Evolutionary conservation across 2,329 filamentous ascomycete species (phyloP).

Genomic region (Hansfordia pulvinata): DNA sequence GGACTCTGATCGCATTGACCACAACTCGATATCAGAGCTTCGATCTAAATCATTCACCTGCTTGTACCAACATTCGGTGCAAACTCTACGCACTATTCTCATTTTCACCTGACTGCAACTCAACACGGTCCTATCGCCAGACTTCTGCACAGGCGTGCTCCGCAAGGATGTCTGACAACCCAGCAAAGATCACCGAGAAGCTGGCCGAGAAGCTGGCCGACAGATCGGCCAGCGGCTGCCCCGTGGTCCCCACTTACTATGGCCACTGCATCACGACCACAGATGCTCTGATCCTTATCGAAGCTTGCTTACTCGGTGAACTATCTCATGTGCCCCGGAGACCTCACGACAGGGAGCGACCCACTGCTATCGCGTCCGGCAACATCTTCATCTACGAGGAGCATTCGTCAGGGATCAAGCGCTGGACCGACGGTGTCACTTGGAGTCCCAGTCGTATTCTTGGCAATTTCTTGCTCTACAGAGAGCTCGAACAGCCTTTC

Average conservation of each 20-base stretch:
- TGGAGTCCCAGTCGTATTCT: conserved; percentile 86
- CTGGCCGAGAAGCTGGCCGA: too few species aligned
- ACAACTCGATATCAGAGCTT: too few species aligned
- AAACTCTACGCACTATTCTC: too few species aligned
- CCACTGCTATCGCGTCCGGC: conserved; percentile 66
- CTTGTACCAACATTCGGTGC: too few species aligned
- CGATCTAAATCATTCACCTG: too few species aligned
- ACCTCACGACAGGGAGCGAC: conserved; percentile 74
- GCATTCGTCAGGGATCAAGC: conserved; percentile 78
- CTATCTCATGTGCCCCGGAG: conserved; percentile 67
- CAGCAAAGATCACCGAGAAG: too few species aligned
- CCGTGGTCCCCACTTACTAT: conserved; percentile 50
- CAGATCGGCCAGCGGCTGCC: too few species aligned
- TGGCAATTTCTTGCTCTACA: conserved; percentile 75
- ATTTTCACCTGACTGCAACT: too few species aligned
- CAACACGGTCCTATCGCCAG: too few species aligned
- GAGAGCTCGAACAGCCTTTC: conserved; percentile 67
- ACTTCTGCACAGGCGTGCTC: too few species aligned
- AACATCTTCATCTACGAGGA: conserved; percentile 89
- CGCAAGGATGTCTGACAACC: too few species aligned
- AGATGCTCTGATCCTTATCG: conserved; percentile 70
- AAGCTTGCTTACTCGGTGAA: conserved; percentile 59
- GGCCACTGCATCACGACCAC: conserved; percentile 55
- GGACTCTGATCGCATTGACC: too few species aligned
- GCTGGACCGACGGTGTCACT: conserved; percentile 84